Conservation (phyloP, 2,329 filamentous ascomycete genomes). For the Colletotrichum graminicola region DNA sequence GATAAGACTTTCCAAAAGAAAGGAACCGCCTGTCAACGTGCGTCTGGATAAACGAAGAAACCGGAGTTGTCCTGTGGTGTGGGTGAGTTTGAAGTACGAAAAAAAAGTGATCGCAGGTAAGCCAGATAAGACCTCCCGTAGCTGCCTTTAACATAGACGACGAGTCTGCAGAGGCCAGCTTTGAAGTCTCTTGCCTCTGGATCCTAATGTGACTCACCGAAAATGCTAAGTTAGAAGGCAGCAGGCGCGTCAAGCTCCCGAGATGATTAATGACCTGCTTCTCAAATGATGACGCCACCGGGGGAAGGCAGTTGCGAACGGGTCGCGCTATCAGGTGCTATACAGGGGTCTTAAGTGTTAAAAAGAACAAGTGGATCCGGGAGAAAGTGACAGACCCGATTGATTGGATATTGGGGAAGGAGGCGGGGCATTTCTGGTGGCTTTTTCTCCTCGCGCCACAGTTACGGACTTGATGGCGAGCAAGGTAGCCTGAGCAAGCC, state of each 20-base stretch:
- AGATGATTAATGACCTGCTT: not conserved
- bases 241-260: constrained; percentile 11
- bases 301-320: constrained; percentile 32
- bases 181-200: not conserved
- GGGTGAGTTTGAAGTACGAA: not conserved
- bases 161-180: not conserved
- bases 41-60: too few species aligned
- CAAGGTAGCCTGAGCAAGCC: constrained; percentile 1
- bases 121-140: not conserved
- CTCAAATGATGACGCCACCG: constrained; percentile 37
- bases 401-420: constrained; percentile 13
- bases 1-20: not conserved
- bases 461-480: not conserved
- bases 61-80: too few species aligned
- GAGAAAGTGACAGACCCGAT: not conserved
- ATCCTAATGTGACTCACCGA: constrained; percentile 2
- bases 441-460: not conserved
- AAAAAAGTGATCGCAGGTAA: not conserved
- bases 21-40: not conserved
- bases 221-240: constrained; percentile 4
- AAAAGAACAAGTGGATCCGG: not conserved
- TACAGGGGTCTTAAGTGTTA: constrained; percentile 36
- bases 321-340: constrained; percentile 31
- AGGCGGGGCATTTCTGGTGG: not conserved
- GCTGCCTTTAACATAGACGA: not conserved